phyloP scores from a whole-genome alignment of 2,329 filamentous ascomycete genomes.

The Colletotrichum echinochloae region DNA sequence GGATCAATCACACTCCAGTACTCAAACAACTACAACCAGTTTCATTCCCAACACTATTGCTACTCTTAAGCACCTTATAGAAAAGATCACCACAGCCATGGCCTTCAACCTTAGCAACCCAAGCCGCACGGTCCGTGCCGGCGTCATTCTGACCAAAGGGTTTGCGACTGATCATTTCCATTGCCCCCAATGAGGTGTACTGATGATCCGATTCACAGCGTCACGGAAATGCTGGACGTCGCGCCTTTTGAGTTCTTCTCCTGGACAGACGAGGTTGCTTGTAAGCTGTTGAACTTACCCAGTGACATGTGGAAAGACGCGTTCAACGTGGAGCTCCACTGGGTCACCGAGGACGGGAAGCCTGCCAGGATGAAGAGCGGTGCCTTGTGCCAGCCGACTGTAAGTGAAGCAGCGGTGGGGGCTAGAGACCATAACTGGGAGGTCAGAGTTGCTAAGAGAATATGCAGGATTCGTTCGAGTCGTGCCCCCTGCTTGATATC shows the following conservation, averaged over 20 bases:
- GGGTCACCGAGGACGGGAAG: conserved; percentile 48
- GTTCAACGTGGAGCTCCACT: conserved; percentile 49
- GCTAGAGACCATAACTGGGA: accelerated
- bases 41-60: neutral
- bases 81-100: neutral
- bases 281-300: conserved; percentile 34
- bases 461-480: conserved; percentile 53
- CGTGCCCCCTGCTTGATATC: conserved; percentile 55
- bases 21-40: no score
- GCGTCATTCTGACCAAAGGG: conserved; percentile 48
- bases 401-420: conserved; percentile 36
- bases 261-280: conserved; percentile 32
- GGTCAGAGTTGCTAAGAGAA: neutral
- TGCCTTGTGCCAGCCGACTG: conserved; percentile 48
- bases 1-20: neutral
- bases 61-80: no score
- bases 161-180: conserved; percentile 24
- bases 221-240: conserved; percentile 51
- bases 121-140: conserved; percentile 45
- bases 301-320: conserved; percentile 34
- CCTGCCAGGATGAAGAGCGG: conserved; percentile 44
- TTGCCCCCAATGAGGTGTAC: neutral
- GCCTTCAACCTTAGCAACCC: conserved; percentile 45
- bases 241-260: conserved; percentile 50
- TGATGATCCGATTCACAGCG: conserved; percentile 40